Evolutionary conservation across 2,329 filamentous ascomycete species (phyloP).

Genomic region (Penicillium nordicum): DNA sequence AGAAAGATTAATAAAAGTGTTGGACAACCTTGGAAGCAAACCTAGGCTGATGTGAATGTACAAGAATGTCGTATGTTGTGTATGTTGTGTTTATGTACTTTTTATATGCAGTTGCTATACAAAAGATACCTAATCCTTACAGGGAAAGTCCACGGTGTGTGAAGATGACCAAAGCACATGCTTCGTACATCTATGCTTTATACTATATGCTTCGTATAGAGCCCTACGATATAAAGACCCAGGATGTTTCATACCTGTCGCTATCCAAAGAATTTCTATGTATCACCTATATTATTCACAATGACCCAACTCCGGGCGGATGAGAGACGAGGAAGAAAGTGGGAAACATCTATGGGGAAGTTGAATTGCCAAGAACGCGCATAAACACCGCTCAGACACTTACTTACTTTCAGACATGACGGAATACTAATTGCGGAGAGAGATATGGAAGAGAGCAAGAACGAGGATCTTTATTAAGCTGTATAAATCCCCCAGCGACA

Average conservation of each 20-base stretch:
- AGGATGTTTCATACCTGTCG: neutral
- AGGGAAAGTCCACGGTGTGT: too few species aligned
- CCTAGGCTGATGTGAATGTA: neutral
- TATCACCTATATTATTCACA: neutral
- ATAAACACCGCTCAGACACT: conserved; percentile 3
- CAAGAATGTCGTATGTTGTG: neutral
- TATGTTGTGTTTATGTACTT: neutral
- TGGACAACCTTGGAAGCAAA: neutral
- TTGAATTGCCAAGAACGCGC: conserved; percentile 13
- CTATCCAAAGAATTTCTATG: neutral
- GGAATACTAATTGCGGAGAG: neutral
- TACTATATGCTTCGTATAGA: neutral
- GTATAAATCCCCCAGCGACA: neutral
- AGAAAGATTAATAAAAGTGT: neutral
- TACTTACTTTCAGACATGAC: conserved; percentile 20
- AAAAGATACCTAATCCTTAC: neutral
- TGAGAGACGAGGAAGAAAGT: conserved; percentile 5
- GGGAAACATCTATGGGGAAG: conserved; percentile 10
- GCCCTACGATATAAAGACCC: neutral
- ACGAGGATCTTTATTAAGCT: neutral
- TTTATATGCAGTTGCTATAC: neutral
- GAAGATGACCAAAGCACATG: too few species aligned
- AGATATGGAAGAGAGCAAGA: neutral
- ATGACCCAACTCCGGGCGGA: neutral
- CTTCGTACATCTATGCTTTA: too few species aligned